Evolutionary conservation across 2,329 filamentous ascomycete species (phyloP), one percentile per base, ranked within the genome.

Genomic region (Monosporascus ibericus): DNA sequence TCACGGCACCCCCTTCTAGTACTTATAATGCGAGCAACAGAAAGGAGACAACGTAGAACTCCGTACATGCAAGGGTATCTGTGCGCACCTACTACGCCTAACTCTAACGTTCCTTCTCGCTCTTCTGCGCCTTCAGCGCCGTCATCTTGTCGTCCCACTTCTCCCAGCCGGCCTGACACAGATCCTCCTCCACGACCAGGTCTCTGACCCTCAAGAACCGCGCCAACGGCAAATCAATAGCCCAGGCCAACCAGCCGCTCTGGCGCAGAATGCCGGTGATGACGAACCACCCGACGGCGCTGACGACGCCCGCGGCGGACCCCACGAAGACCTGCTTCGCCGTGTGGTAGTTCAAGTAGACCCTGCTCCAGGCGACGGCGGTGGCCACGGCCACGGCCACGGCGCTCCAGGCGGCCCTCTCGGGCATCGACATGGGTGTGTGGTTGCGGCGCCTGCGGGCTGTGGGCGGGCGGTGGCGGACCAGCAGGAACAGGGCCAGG

Each of bases 311-410:
- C 1, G 88, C 89, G 9, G 71, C 73, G 59, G 79, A 83, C 2
- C 94, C 94, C 1, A 87, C 88, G n/a, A 90, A 63, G 9, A 99
- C 94, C 74, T 99, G 94, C 64, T 79, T 85, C 38, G 82, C 78
- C 1, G 92, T 96, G 71, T 99, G 94, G 67, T 99, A 99, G 68
- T 86, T 90, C 56, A 99, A 75, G 67, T 99, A 99, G 44, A 95
- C 81, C 51, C 94, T 80, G 64, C 91, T 96, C 70, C 81, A 83
- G 20, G 92, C 88, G 6, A 96, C 90, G 8, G 80, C 74, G 1
- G 72, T 80, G 1, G 89, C 88, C 52, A 84, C 76, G 2, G 72
- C 71, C 44, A 87, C 73, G 37, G 82, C 84, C 2, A 81, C 76
- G 3, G 82, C 66, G 42, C 74, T 78, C 49, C 74, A 70, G 2